Percentiles rank a stretch among this genome's conserved stretches.
Conservation (phyloP, 2,329 filamentous ascomycete species). For the Penicillium sp. region DNA sequence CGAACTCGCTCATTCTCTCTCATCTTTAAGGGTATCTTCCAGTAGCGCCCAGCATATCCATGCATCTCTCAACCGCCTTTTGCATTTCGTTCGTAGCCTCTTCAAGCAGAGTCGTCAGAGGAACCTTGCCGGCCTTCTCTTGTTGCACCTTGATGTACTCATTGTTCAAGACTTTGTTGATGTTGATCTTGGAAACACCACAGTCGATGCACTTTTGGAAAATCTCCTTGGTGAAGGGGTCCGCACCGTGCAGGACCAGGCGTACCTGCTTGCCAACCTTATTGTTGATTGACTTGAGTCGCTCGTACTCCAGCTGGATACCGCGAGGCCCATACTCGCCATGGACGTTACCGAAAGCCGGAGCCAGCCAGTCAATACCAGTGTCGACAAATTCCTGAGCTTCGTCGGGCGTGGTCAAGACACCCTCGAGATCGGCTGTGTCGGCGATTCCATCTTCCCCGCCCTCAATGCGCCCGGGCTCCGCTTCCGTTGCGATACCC, state of each 20-base stretch:
- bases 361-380: conserved; percentile 74
- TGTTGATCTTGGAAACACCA: conserved; percentile 61
- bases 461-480: conserved; percentile 71
- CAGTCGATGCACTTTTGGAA: conserved; percentile 58
- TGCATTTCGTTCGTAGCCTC: conserved; percentile 60
- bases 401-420: conserved; percentile 70
- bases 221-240: conserved; percentile 60
- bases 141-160: conserved; percentile 53
- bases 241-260: conserved; percentile 62
- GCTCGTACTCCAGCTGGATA: conserved; percentile 64
- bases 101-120: conserved; percentile 59
- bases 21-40: conserved; percentile 38
- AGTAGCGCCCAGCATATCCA: conserved; percentile 54
- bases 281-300: conserved; percentile 54
- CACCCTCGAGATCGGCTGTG: conserved; percentile 63
- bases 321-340: conserved; percentile 71
- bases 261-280: conserved; percentile 54
- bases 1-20: background rate
- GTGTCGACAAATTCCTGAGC: conserved; percentile 71
- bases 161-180: conserved; percentile 62
- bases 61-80: conserved; percentile 59
- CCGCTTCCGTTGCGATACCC: conserved; percentile 71
- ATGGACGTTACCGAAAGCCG: conserved; percentile 77
- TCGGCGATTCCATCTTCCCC: conserved; percentile 76
- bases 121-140: conserved; percentile 55